These are phyloP conservation scores for Arctostaphylos glauca DNA, from an alignment of 148 eudicot species.

Conservation along the genomic window DNA sequence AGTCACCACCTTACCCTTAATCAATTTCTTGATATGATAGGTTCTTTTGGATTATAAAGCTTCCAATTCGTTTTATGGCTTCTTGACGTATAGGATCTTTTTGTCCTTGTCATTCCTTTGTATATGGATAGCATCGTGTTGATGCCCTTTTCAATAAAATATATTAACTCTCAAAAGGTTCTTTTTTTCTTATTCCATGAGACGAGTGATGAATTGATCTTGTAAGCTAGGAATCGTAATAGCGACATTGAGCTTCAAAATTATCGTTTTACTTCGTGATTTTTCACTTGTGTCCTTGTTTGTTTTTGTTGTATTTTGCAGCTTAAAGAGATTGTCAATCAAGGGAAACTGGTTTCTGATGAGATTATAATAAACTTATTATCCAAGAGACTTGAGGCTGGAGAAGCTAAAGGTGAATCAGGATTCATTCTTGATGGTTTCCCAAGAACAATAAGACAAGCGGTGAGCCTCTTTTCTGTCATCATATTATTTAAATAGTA, in stretches of 20 bases:
- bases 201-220: not conserved
- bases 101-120: no score
- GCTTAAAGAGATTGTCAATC: constrained; percentile 94
- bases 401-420: constrained; percentile 84
- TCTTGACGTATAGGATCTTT: no score
- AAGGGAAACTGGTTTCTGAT: constrained; percentile 92
- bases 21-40: no score
- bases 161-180: no score
- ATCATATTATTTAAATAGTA: not conserved
- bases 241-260: not conserved
- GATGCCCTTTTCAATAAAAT: no score
- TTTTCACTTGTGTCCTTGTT: not conserved
- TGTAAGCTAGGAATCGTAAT: not conserved
- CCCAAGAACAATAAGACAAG: constrained; percentile 97
- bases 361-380: constrained; percentile 78
- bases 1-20: no score
- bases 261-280: not conserved
- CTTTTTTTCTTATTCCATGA: not conserved
- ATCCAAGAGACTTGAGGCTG: constrained; percentile 90
- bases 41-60: no score
- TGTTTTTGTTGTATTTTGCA: constrained; percentile 30
- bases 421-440: constrained; percentile 99
- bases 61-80: no score
- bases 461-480: constrained; percentile 47
- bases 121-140: no score